Evolutionary conservation across 2,329 filamentous ascomycete genomes (phyloP), one percentile per base, ranked within the genome.

Genomic region (Claviceps arundinis): DNA sequence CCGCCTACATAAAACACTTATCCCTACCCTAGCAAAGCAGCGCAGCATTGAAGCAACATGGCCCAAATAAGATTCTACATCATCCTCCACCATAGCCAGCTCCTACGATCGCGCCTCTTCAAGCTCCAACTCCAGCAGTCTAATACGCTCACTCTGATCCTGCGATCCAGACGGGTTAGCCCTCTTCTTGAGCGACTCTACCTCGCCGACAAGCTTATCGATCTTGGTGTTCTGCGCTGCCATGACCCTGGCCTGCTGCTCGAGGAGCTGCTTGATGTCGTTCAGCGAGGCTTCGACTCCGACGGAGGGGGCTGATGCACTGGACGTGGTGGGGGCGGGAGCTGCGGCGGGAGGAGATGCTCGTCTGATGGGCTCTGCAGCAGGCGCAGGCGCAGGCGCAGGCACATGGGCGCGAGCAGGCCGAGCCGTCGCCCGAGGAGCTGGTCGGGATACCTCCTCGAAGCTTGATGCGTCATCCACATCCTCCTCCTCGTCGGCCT

Each of bases 141-240:
- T 71, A 62, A 85, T 85, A 48, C 81, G 73, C 68, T 85, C 81
- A 65, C 74, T 83, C 73, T 85, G 81, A 62, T 83, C 81, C 60
- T 77, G 73, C 14, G 73, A 72, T 19, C 67, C 65, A 1, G 65
- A 34, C 34, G 55, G 59, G 40, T 78, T 79, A 54, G 90, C 75
- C 66, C 82, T 85, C 68, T 81, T 81, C 78, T 94, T 95, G 59
- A 96, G 74, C 16, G 78, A 77, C 63, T 93, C 88, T 14, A 95
- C 83, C 67, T 94, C 87, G 34, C 73, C 68, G 2, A 85, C 79
- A 47, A 95, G 70, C 30, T 75, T 73, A 48, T 75, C 75, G 59
- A 94, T 89, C 66, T 89, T 84, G 62, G 86, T 77, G 48, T 79
- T 85, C 69, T 95, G 86, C n/a, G 79, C 74, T 56, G 74, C 80